Evolutionary conservation across 1,284 basidiomycete species (phyloP), one percentile per base, ranked within the genome.

Genomic region (Sanghuangporus sanghuang): DNA sequence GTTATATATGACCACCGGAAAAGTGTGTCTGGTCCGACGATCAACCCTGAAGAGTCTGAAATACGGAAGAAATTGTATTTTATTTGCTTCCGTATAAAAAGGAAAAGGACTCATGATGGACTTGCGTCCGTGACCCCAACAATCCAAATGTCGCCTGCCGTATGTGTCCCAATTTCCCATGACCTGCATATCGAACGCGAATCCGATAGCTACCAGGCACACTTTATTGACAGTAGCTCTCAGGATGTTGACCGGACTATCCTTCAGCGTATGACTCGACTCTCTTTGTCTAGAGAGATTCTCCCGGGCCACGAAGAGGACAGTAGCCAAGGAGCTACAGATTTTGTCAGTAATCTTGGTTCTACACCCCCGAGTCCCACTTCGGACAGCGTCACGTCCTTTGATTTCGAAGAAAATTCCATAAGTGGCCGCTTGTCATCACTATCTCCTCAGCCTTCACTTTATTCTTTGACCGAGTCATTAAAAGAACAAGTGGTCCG

Each of bases 391-490:
- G 77, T 69, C 18, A 77, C 77, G 12, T 75, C 76, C 52, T 68
- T 70, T 44, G 73, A 76, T 67, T 73, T 69, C 68, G 74, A 75
- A 21, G n/a, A 59, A 36, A 52, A 36, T 39, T 61, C 63, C 32
- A 27, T 27, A 44, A 56, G 38, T 11, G 36, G 40, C 12, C 57
- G 50, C 1, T 72, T 83, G 78, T 85, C 85, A 57, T 87, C 88
- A 2, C 73, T 73, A 1, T 89, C 89, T 2, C 88, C 89, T 2
- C 72, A 75, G 8, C 85, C 84, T 7, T 90, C 89, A n/a, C 79
- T 90, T 5, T 79, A 81, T 69, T 90, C 89, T 0, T 72, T 89
- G 70, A 85, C 86, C 0, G 83, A 79, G 66, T 88, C 87, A 0
- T 67, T 89, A 52, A 82, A 81, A 27, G 82, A 79, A 12, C 78